Evolutionary conservation across 108 stramenopile genomes (phyloP).

Genomic region (Mayamaea pseudoterrestris): DNA sequence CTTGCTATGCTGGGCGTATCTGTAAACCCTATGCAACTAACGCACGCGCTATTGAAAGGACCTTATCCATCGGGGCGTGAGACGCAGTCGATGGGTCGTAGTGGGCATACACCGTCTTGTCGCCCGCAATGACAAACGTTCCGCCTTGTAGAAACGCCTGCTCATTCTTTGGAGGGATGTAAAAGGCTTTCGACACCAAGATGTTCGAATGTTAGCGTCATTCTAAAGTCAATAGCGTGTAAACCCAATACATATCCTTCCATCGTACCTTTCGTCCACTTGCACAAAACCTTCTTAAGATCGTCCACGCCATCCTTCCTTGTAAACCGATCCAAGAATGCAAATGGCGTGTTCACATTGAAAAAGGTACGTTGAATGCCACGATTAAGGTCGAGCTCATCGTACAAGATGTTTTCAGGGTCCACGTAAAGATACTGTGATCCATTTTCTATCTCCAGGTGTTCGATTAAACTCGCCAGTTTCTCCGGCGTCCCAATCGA

Average conservation of each 20-base stretch:
- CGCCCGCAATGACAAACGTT: constrained; percentile 52
- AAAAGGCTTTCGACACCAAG: constrained; percentile 32
- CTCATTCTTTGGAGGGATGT: constrained; percentile 56
- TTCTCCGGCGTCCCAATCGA: constrained; percentile 61
- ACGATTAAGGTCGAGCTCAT: constrained; percentile 35
- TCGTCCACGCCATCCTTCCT: constrained; percentile 23
- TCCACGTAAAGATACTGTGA: constrained; percentile 48
- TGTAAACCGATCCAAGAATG: constrained; percentile 40
- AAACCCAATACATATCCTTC: neutral
- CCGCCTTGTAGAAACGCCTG: constrained; percentile 66
- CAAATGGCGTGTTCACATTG: constrained; percentile 39
- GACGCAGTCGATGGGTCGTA: constrained; percentile 67
- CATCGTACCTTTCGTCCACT: constrained; percentile 49
- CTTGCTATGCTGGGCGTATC: no score
- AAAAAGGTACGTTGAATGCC: constrained; percentile 55
- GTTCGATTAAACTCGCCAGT: constrained; percentile 34
- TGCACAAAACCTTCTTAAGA: constrained; percentile 42
- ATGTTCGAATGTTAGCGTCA: no score
- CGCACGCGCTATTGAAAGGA: constrained; percentile 37
- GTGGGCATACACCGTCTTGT: constrained; percentile 49
- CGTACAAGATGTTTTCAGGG: constrained; percentile 46
- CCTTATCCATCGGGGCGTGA: constrained; percentile 30
- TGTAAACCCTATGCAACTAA: no score
- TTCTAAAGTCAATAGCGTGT: neutral
- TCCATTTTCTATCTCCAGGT: constrained; percentile 32